Percentiles rank a stretch among this genome's conserved stretches.
Evolutionary conservation across 257 asterid genomes (phyloP).

Genomic region (Solanum bukasovii): DNA sequence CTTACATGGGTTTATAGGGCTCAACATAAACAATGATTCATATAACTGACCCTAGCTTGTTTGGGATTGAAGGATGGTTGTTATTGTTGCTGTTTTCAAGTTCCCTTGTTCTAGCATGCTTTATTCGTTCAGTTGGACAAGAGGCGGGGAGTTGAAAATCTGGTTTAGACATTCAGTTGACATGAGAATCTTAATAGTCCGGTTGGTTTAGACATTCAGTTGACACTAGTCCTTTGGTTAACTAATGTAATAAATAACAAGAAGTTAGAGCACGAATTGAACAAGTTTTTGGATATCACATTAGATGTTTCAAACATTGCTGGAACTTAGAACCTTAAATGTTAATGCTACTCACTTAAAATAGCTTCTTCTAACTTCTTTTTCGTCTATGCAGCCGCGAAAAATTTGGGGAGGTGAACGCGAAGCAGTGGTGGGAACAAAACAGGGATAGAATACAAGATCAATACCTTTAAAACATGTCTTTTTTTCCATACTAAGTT

Average conservation of each 20-base stretch:
- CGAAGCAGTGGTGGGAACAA: slow-evolving; percentile 95
- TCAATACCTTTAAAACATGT: slow-evolving; percentile 45
- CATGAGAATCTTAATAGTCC: background rate
- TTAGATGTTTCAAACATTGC: background rate
- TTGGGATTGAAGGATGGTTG: background rate
- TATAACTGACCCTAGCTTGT: background rate
- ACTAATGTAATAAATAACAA: background rate
- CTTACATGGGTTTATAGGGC: background rate
- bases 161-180: background rate
- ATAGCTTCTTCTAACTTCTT: background rate
- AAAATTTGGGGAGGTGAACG: slow-evolving; percentile 75
- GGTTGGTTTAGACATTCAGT: background rate
- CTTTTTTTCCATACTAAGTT: background rate
- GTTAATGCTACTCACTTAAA: background rate
- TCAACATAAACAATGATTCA: background rate
- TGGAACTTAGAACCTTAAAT: background rate
- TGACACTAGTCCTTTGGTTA: background rate
- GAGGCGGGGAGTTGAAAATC: background rate
- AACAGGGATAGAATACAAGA: slow-evolving; percentile 92
- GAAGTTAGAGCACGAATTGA: background rate
- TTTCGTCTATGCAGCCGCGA: slow-evolving; percentile 49
- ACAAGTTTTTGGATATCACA: background rate
- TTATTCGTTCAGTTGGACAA: background rate
- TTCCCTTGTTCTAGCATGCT: background rate
- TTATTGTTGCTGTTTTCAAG: background rate